Evolutionary conservation across 1,139 yeast genomes (phyloP), one percentile per base, ranked within the genome.

Genomic region (Pneumocystis oryctolagi): DNA sequence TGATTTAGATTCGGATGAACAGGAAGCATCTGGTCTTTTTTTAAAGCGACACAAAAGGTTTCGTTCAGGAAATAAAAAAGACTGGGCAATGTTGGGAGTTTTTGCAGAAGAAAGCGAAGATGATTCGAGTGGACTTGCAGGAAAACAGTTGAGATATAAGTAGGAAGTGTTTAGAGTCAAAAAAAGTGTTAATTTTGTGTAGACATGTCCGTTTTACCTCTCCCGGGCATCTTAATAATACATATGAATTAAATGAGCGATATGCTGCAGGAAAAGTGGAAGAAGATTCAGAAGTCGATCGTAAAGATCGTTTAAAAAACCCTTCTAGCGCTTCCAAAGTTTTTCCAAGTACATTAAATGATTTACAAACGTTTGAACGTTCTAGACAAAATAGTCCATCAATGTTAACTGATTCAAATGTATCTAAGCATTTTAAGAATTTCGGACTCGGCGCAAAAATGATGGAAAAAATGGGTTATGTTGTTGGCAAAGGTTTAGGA

Each of bases 401-500:
- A 9, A 66, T 65, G 20, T 40, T 25, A 16, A 25, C 56, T 32
- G n/a, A 47, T 20, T 20, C 4, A 31, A 28, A 28, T 30, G 57
- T 59, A 20, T 5, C 31, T 16, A 37, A 60, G 9, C 40, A 62
- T 18, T 62, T 66, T 30, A 71, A 71, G 1, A 66, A 65, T 59
- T 90, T 89, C 70, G 97, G 98, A 9, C 82, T 89, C 59, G 98
- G 97, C 42, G 96, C 96, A 1, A 76, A 80, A 62, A 76, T 92
- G 62, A 73, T 92, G 77, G 78, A 83, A 70, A 80, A 83, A 68
- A 90, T 92, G 97, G 98, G 98, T 0, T 90, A 89, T 72, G 78
- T 79, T 18, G 81, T 81, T 58, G 98, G 98, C 0, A 77, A 80
- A 67, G 97, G 97, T 0, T 78, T 92, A 30, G 98, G 98, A 0